Evolutionary conservation across 2,329 filamentous ascomycete species (phyloP), one percentile per base, ranked within the genome.

Genomic region (Teratosphaeria gauchensis): DNA sequence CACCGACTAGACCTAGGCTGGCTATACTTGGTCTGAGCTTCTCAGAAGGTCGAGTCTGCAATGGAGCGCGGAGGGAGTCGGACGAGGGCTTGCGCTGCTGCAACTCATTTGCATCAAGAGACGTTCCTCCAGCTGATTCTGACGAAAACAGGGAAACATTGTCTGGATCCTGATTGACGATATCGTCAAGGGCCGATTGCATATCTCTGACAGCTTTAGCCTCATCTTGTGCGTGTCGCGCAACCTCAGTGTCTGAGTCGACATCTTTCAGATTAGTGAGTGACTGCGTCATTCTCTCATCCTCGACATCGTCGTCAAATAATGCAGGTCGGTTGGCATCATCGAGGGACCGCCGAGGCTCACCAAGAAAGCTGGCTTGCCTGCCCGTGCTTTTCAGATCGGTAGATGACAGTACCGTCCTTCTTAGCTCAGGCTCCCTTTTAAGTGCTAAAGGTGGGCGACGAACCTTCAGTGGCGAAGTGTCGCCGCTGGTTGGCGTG

Each of bases 101-200:
- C 1, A 16, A 16, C 21, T 63, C 63, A 9, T 38, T 54, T 0
- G 61, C 62, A 31, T 70, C 69, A 11, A 86, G 72, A 1, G 86
- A 89, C 57, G 79, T 84, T 62, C 82, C 78, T 35, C 81, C 77
- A 3, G 82, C 80, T 0, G 66, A 62, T 12, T 80, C 75, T 32
- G 24, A 30, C 2, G 80, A 80, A 70, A 92, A 90, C 0, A 92
- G 73, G 0, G 87, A 89, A 16, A 82, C 82, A 48, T 84, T 69
- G 53, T 74, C 77, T 21, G 88, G 84, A 54, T 88, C 84, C 64
- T 91, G 85, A 64, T 90, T 90, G 78, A 99, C 88, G 62, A 99
- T 99, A 63, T 92, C 89, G 64, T 88, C 95, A 54, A 99, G 79
- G 16, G 92, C 94, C 64, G 89, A 85, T 71, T 97, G 92, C 82